Evolutionary conservation across 352 stramenopile species (phyloP).

Genomic region (Pythium pyrilobum): DNA sequence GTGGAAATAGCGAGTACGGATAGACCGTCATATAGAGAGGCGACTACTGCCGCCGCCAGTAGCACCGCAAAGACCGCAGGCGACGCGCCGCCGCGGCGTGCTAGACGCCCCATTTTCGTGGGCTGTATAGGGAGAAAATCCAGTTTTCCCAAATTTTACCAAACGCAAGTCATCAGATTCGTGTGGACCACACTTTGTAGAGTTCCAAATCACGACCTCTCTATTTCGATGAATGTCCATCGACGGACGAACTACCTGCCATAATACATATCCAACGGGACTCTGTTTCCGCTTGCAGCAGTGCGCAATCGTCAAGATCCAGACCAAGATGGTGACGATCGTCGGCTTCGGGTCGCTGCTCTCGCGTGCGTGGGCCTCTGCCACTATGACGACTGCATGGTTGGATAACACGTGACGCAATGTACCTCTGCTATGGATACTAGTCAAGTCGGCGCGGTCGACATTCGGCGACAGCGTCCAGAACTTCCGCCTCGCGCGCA

Average conservation of each 20-base stretch:
- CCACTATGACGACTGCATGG: neutral
- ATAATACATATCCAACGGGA: slow-evolving; percentile 2
- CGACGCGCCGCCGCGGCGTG: neutral
- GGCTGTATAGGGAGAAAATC: neutral
- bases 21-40: neutral
- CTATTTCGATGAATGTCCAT: too few species aligned
- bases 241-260: slow-evolving; percentile 8
- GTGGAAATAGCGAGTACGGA: neutral
- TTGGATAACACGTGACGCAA: neutral
- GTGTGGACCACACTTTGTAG: neutral
- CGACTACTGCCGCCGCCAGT: neutral
- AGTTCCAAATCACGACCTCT: too few species aligned
- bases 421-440: neutral
- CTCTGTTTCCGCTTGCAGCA: too few species aligned
- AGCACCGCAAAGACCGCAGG: neutral
- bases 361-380: slow-evolving; percentile 33
- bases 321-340: slow-evolving; percentile 57
- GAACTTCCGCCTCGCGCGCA: slow-evolving; percentile 85
- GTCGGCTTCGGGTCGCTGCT: slow-evolving; percentile 91
- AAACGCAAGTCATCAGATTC: neutral
- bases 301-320: neutral
- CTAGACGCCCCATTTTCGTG: too few species aligned
- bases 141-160: slow-evolving; percentile 1
- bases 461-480: slow-evolving; percentile 84
- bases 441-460: slow-evolving; percentile 71